Evolutionary conservation across 2,329 filamentous ascomycete genomes (phyloP), one percentile per base, ranked within the genome.

Genomic region (Cadophora gregata): DNA sequence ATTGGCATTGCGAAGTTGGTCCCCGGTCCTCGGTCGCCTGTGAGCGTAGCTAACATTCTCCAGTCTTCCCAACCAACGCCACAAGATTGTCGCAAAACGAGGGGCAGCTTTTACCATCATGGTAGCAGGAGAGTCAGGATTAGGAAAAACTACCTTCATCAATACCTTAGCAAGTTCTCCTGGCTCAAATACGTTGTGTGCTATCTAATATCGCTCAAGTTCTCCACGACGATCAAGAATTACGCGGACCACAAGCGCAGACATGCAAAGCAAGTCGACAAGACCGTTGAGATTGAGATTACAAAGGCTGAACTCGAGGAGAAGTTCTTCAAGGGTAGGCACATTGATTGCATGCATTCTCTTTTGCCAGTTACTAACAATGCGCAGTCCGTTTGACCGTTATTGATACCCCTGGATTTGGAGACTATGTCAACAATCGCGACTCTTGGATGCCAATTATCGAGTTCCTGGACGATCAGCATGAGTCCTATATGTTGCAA

Each of bases 381-480:
- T 69, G 68, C 69, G 63, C 78, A 98, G 96, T 99, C 80, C 96
- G 96, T 79, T 85, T 99, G 78, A 99, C 96, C 72, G 96, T 99
- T 78, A 99, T 99, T 80, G 96, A 99, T 81, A 99, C 96, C 71
- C 96, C 96, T 77, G 96, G 96, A 75, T 99, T 99, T 79, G 96
- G 96, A 81, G 96, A 99, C 88, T 99, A 99, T 79, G 96, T 99
- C 81, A 99, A 99, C 91, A 99, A 99, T 88, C 92, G 95, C 79
- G 96, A 99, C 82, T 98, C 96, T 71, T 99, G 96, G 96, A 96
- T 97, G 88, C 96, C 96, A 80, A 98, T 99, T 79, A 98, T 99
- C 82, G 96, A 99, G 83, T 99, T 99, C 86, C 87, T 99, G 77
- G 96, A 99, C 83, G 96, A 99, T 84, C 96, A 99, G 87, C 96